phyloP scores from a whole-genome alignment of 768 basidiomycete species.

The Mycena chlorophos region DNA sequence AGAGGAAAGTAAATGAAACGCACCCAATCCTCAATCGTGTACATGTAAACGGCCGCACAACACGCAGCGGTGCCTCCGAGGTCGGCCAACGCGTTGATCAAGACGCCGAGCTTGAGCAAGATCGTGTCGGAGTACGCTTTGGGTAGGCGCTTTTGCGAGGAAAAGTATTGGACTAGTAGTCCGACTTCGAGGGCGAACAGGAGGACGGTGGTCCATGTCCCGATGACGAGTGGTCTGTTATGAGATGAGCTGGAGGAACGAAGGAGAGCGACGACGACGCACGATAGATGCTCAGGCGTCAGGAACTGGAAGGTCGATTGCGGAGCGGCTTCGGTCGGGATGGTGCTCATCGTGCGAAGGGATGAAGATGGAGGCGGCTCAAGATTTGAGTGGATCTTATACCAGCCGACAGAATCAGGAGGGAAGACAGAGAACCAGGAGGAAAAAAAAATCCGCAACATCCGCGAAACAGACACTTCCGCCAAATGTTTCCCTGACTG shows the following conservation, averaged over 20 bases:
- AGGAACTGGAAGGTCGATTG: constrained; percentile 1
- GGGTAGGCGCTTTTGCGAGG: constrained; percentile 1
- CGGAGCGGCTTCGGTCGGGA: constrained; percentile 5
- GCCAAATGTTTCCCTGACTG: no score
- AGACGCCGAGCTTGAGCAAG: constrained; percentile 12
- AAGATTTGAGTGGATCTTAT: no score
- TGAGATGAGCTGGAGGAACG: background rate
- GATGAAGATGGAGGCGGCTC: background rate
- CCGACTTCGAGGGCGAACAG: constrained; percentile 7
- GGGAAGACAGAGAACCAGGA: no score
- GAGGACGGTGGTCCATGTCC: constrained; percentile 4
- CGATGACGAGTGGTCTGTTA: constrained; percentile 8
- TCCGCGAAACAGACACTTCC: no score
- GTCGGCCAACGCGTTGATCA: constrained; percentile 6
- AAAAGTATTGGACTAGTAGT: constrained; percentile 7
- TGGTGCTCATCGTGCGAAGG: background rate
- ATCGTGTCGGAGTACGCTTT: constrained; percentile 4
- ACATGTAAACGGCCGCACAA: constrained; percentile 8
- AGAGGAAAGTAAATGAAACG: background rate
- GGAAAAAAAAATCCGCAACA: no score
- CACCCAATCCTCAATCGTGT: constrained; percentile 8
- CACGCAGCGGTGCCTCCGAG: constrained; percentile 9
- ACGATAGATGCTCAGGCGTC: constrained; percentile 7
- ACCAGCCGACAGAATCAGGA: no score
- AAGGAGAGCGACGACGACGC: background rate